Evolutionary conservation across 2,329 filamentous ascomycete genomes (phyloP), one percentile per base, ranked within the genome.

Genomic region (Fusarium lateritium): DNA sequence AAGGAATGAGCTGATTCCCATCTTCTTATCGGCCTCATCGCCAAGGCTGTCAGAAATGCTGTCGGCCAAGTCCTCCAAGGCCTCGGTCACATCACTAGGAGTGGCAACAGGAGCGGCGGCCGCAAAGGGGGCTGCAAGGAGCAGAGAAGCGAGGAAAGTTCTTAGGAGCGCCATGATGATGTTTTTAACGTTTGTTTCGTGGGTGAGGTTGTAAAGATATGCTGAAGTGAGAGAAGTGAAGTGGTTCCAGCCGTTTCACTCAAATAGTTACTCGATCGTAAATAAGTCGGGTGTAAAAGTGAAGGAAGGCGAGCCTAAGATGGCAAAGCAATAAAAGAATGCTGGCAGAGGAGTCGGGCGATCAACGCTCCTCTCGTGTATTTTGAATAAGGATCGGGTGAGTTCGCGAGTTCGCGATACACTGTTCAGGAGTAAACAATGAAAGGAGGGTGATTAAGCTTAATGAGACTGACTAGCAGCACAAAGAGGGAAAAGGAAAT

Each of bases 301-400:
- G 55, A 74, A 62, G 40, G 56, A 61, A 59, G 34, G 59, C 31
- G 46, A 52, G 59, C 42, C 61, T 65, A 43, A 42, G 34, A 56
- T 62, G 61, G 50, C 45, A 58, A 68, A 53, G 56, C 43, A 69
- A 44, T 46, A 56, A 75, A 65, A 24, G 73, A 74, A 45, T 71
- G 71, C 47, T 65, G 39, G 28, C 46, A 69, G 73, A 75, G 73
- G 69, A 76, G 61, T 49, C 53, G 56, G 67, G 66, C 75, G 75
- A 75, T 77, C 75, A 77, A 77, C 74, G 75, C 68, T 76, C 73
- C 73, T 77, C 73, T 74, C 63, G 44, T 63, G 62, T 59, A 50
- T n/a, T 57, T 50, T 67, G 60, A 65, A 67, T 74, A 66, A 69
- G 43, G 50, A 71, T 55, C 38, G 57, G 57, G 63, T 50, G 43